Base-by-base conservation (phyloP, 805 yeast genomes). In the Candida incommunis region DNA sequence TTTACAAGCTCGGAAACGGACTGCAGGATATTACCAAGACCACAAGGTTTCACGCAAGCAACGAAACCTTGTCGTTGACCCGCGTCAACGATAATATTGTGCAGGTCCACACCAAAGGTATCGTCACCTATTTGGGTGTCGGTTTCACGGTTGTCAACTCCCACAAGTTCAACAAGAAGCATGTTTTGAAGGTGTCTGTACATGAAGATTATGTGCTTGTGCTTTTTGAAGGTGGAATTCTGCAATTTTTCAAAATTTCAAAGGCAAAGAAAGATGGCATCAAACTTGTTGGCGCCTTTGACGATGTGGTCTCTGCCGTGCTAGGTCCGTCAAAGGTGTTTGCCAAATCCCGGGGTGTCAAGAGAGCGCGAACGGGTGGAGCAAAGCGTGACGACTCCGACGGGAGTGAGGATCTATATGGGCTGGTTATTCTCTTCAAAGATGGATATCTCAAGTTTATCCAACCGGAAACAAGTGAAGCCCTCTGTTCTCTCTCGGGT, bases 1-100 rank as follows among this genome's bases (percentile, higher is more conserved):
- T 58, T n/a, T 62, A 55, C 46, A 51, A 50, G 23, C 49, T 61
- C 22, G 58, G 57, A 9, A 48, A 50, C 11, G 50, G 76, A 22
- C 82, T 80, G 58, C 72, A 78, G 29, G 69, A 80, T 43, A 65
- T 80, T 44, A 75, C 72, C 42, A 69, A 79, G 26, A 44, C 42
- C 3, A 40, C 40, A 13, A 9, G 22, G 18, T 31, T 31, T 31
- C 37, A 31, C 18, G 7, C 11, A 9, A 9, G 18, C 37, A 31
- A 31, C n/a, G 37, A 31, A 18, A 31, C 37, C 37, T 16, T 31
- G 13, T 9, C n/a, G 4, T 11, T 31, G 20, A 31, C 20, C 20
- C 37, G 37, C 13, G 9, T 31, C 37, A 16, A 16, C 7, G 20
- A 31, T n/a, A 13, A 31, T 16, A 16, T 31, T 7, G n/a, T 31